Evolutionary conservation across 805 yeast species (phyloP).

Genomic region (Debaryomyces castellii): DNA sequence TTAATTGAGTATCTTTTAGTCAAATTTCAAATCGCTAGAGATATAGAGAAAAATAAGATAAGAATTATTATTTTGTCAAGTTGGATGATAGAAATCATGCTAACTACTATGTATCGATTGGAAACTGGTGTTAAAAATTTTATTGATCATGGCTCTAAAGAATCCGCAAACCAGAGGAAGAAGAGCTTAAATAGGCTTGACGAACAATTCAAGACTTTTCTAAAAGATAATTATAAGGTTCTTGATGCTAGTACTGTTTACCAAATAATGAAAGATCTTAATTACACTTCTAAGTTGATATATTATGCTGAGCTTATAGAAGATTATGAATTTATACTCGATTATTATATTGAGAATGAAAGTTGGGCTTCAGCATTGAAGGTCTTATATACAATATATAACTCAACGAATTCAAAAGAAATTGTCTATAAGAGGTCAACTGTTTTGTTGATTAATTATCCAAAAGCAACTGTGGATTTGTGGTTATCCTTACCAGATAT

Average conservation of each 20-base stretch:
- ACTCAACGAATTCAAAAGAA: constrained; percentile 33
- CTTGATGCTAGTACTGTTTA: constrained; percentile 70
- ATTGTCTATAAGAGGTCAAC: constrained; percentile 68
- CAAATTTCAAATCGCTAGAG: constrained; percentile 26
- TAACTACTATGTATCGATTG: constrained; percentile 44
- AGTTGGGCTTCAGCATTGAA: constrained; percentile 75
- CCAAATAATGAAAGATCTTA: constrained; percentile 67
- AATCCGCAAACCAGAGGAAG: not conserved
- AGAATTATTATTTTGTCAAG: constrained; percentile 51
- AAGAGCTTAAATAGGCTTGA: constrained; percentile 6
- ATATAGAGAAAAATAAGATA: constrained; percentile 25
- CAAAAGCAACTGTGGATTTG: constrained; percentile 67
- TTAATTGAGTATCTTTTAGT: constrained; percentile 33
- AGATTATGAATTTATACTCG: constrained; percentile 68
- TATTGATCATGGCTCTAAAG: not conserved
- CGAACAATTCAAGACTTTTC: constrained; percentile 44
- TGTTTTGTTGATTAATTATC: constrained; percentile 63
- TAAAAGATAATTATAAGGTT: constrained; percentile 43
- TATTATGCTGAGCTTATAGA: constrained; percentile 64
- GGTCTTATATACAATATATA: constrained; percentile 49
- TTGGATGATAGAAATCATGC: constrained; percentile 63
- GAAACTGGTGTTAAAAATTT: constrained; percentile 28
- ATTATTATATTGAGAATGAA: constrained; percentile 65
- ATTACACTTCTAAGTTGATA: constrained; percentile 61
- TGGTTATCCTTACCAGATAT: constrained; percentile 66